These are phyloP conservation scores for Botrytis galanthina DNA, from an alignment of 2,329 filamentous ascomycete genomes.

Conservation along the genomic window DNA sequence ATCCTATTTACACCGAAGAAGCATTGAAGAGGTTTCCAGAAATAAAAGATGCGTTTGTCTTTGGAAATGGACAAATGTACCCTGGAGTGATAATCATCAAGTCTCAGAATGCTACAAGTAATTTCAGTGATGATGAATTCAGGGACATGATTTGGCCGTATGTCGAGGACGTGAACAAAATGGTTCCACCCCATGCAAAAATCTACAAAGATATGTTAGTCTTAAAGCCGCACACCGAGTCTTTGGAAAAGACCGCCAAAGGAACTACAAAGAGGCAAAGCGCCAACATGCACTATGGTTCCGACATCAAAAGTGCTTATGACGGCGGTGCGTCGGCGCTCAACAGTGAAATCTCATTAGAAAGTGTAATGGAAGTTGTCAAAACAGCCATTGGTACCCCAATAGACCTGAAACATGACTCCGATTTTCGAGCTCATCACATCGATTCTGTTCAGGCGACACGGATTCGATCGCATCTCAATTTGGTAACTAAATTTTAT, in stretches of 20 bases:
- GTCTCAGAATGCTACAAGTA: slow-evolving; percentile 39
- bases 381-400: slow-evolving; percentile 36
- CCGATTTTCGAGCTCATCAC: slow-evolving; percentile 56
- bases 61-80: slow-evolving; percentile 56
- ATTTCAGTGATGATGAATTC: background rate
- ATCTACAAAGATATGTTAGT: slow-evolving; percentile 16
- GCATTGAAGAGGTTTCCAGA: slow-evolving; percentile 46
- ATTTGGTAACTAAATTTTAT: background rate
- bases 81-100: slow-evolving; percentile 57
- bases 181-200: background rate
- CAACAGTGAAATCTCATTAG: background rate
- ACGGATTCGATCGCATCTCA: slow-evolving; percentile 24
- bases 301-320: slow-evolving; percentile 5
- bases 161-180: background rate
- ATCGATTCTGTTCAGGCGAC: slow-evolving; percentile 50
- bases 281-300: background rate
- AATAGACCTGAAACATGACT: slow-evolving; percentile 38
- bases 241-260: slow-evolving; percentile 58
- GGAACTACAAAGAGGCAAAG: slow-evolving; percentile 46
- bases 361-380: slow-evolving; percentile 39
- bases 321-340: background rate
- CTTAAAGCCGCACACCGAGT: background rate
- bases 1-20: slow-evolving; percentile 52
- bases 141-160: slow-evolving; percentile 12
- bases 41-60: slow-evolving; percentile 57